Conservation (phyloP, 2,329 filamentous ascomycete genomes). For the Penicillium freii region DNA sequence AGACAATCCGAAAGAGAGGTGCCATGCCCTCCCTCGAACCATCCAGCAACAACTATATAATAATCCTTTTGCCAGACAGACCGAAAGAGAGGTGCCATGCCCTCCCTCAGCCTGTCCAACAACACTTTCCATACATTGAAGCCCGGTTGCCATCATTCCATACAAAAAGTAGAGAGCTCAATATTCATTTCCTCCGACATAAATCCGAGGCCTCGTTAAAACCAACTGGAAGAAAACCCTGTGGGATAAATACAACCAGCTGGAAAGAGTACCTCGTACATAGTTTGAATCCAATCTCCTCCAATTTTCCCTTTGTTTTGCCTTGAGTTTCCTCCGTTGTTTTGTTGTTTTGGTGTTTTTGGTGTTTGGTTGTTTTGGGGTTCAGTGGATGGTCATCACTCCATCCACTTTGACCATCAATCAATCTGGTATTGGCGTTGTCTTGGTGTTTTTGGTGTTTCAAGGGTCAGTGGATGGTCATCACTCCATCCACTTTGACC, state of each 20-base stretch:
- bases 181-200: background rate
- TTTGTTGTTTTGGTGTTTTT: background rate
- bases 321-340: background rate
- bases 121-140: background rate
- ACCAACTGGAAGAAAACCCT: conserved; percentile 3
- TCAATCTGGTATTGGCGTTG: too few species aligned
- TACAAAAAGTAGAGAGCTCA: background rate
- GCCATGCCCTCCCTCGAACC: conserved; percentile 6
- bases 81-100: conserved; percentile 9
- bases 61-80: background rate
- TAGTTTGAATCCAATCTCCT: background rate
- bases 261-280: conserved; percentile 12
- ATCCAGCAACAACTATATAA: background rate
- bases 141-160: background rate
- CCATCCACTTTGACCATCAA: background rate
- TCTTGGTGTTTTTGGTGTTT: background rate
- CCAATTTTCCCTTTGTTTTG: background rate
- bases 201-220: conserved; percentile 10
- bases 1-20: conserved; percentile 2
- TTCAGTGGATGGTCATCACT: background rate
- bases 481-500: background rate
- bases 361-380: background rate
- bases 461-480: too few species aligned
- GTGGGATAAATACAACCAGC: conserved; percentile 5
- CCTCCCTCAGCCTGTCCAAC: background rate